phyloP scores from a whole-genome alignment of 179 eudicot species.

The Silene noctiflora region DNA sequence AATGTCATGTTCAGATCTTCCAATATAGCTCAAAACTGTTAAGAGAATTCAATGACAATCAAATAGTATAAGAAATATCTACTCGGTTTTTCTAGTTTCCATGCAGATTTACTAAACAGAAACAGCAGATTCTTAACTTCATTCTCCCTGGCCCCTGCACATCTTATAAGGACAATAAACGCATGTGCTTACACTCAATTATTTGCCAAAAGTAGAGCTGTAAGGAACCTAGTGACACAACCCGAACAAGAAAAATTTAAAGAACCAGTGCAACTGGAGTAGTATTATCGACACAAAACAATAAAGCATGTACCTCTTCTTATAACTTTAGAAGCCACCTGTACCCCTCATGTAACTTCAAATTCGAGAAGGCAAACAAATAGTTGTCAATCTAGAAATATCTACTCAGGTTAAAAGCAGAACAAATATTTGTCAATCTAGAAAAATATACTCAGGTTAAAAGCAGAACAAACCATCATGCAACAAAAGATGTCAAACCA shows the following conservation, averaged over 20 bases:
- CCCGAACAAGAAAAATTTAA: background rate
- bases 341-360: background rate
- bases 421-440: background rate
- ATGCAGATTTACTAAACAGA: too few relatives aligned
- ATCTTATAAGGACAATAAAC: background rate
- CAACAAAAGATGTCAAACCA: background rate
- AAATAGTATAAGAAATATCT: background rate
- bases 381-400: background rate
- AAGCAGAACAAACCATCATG: background rate
- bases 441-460: background rate
- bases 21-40: background rate
- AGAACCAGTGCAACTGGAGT: background rate
- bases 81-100: background rate
- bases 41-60: background rate
- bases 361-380: background rate
- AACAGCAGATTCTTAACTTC: background rate
- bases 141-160: background rate
- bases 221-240: background rate
- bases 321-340: constrained; percentile 3
- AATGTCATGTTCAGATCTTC: background rate
- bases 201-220: background rate
- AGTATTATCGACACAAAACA: background rate
- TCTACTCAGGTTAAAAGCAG: background rate
- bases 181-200: background rate
- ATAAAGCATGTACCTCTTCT: background rate